These are phyloP conservation scores for Clonostachys rosea DNA, from an alignment of 2,329 filamentous ascomycete genomes.

Conservation along the genomic window DNA sequence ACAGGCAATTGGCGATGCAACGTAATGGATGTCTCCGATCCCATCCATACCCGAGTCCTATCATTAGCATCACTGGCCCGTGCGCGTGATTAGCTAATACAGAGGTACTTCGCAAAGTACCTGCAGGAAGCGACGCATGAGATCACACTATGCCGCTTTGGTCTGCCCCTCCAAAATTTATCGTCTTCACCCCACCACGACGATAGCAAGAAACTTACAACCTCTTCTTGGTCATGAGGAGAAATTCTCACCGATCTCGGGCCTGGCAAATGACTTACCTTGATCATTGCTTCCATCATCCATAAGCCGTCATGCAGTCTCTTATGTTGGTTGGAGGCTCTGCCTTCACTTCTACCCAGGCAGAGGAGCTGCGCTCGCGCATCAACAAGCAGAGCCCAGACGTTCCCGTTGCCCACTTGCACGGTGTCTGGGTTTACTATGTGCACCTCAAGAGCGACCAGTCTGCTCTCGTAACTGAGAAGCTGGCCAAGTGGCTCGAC, in stretches of 20 bases:
- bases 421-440: slow-evolving; percentile 61
- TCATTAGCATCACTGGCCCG: too few species aligned
- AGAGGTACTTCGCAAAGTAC: too few species aligned
- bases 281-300: slow-evolving; percentile 1
- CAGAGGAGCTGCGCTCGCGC: slow-evolving; percentile 36
- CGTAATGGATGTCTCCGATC: too few species aligned
- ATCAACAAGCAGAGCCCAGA: slow-evolving; percentile 34
- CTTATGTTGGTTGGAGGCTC: slow-evolving; percentile 8
- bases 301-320: slow-evolving; percentile 4
- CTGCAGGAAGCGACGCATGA: too few species aligned
- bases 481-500: slow-evolving; percentile 21
- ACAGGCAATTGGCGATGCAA: too few species aligned
- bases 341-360: slow-evolving; percentile 9
- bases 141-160: too few species aligned
- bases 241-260: too few species aligned
- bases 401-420: slow-evolving; percentile 39
- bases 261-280: neutral
- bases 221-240: too few species aligned
- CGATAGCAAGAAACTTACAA: neutral
- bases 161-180: slow-evolving; percentile 3
- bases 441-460: slow-evolving; percentile 51
- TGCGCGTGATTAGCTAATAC: too few species aligned
- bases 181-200: slow-evolving; percentile 1
- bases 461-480: slow-evolving; percentile 36
- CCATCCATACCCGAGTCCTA: too few species aligned